These are phyloP conservation scores for Blastobotrys mokoenaii DNA, from an alignment of 805 yeast genomes.

Conservation along the genomic window DNA sequence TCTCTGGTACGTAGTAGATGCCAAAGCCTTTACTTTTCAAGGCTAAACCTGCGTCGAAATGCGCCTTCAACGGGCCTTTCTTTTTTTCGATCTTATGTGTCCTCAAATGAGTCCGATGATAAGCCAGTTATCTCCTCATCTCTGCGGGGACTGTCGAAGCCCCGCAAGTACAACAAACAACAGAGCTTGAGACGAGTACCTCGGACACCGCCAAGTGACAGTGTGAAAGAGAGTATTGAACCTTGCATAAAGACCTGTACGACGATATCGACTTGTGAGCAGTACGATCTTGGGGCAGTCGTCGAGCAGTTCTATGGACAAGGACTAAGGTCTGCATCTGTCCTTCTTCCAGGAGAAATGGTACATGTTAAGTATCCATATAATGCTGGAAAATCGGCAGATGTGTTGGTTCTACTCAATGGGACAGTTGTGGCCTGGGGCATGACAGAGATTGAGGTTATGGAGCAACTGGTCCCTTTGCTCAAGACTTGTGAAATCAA, in stretches of 20 bases:
- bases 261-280: constrained; percentile 65
- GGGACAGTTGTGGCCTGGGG: constrained; percentile 88
- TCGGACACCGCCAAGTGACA: background rate
- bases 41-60: too few species aligned
- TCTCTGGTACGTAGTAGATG: too few species aligned
- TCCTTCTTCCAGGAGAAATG: constrained; percentile 61
- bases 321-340: constrained; percentile 31
- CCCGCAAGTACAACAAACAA: too few species aligned
- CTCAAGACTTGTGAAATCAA: constrained; percentile 41
- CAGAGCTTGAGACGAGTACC: background rate
- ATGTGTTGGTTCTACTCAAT: constrained; percentile 60
- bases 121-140: background rate
- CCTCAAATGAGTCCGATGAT: too few species aligned
- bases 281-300: constrained; percentile 49
- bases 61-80: too few species aligned
- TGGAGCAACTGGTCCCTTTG: constrained; percentile 32
- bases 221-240: background rate
- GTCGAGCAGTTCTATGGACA: constrained; percentile 30
- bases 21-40: too few species aligned
- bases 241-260: constrained; percentile 39
- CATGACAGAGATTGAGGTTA: constrained; percentile 47
- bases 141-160: background rate
- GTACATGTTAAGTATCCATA: constrained; percentile 40
- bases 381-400: constrained; percentile 32
- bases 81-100: too few species aligned